Conservation (phyloP, 768 basidiomycete genomes). For the Tremella mesenterica region DNA sequence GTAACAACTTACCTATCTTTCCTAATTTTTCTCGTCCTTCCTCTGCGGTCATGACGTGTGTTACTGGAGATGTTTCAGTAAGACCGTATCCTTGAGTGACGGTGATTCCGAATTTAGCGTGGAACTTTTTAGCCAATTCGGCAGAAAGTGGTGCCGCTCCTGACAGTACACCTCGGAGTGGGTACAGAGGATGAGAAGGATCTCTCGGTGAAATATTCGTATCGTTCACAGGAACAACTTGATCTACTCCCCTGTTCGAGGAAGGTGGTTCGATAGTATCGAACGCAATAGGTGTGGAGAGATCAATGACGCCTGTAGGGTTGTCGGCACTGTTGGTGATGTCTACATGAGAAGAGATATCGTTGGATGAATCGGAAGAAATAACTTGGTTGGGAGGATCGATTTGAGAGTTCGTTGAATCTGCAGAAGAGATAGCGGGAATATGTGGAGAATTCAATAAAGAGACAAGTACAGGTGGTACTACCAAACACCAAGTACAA, state of each 20-base stretch:
- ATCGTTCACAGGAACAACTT: too few species aligned
- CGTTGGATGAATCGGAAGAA: too few species aligned
- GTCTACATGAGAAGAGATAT: too few species aligned
- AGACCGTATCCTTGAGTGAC: constrained; percentile 51
- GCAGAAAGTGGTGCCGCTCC: constrained; percentile 75
- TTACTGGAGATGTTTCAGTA: constrained; percentile 72
- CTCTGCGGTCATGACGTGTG: constrained; percentile 51
- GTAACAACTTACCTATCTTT: constrained; percentile 59
- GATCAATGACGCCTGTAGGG: too few species aligned
- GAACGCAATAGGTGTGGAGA: too few species aligned
- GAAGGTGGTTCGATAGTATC: too few species aligned
- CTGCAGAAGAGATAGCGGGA: too few species aligned
- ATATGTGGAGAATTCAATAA: constrained; percentile 60
- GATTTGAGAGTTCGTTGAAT: too few species aligned
- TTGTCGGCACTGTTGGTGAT: too few species aligned
- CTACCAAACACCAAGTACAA: constrained; percentile 47
- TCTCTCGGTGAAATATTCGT: too few species aligned
- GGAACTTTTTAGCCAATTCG: constrained; percentile 53
- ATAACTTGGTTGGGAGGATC: too few species aligned
- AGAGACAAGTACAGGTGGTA: constrained; percentile 71
- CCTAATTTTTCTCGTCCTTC: constrained; percentile 42
- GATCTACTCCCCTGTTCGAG: too few species aligned
- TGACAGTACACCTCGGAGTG: constrained; percentile 54
- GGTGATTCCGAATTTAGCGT: constrained; percentile 36
- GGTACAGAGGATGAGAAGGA: constrained; percentile 60